Base-by-base conservation (phyloP, 192 early-diverging fungal genomes). In the Geranomyces variabilis region DNA sequence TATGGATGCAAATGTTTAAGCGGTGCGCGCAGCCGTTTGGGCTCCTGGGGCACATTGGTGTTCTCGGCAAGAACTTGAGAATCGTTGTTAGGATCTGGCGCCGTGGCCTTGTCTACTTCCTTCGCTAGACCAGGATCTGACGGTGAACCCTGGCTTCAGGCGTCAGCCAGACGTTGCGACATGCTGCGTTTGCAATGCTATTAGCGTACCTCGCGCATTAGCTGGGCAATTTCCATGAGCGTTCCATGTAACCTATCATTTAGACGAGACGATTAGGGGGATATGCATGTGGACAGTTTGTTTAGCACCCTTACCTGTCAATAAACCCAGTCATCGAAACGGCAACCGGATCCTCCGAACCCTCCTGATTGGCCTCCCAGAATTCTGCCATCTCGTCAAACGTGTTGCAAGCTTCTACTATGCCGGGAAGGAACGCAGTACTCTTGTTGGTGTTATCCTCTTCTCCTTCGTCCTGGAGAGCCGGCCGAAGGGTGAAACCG, bases 321-420 rank as follows among this genome's bases (percentile, higher is more conserved):
- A 53, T 53, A 26, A 53, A 53, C 17, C 17, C 51, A 53, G 7
- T 53, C 51, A 53, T 53, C 15, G 51, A 24, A 3, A 53, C 7
- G 3, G 51, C 7, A 24, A 26, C 51, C 24, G 51, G 51, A 26
- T 53, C 51, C 3, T 53, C 17, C 7, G 51, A n/a, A 7, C 24
- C n/a, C 51, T 53, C 51, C 51, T 8, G 15, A 17, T 53, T 53
- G 17, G 51, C 19, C 28, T 60, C 58, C 58, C 58, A 60, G 28
- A 31, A 60, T 17, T 26, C 58, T 29, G 58, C 58, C 58, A 60
- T 60, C 58, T 60, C 58, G 28, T 60, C 58, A 60, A 60, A 60
- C 22, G 28, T 31, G 7, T 60, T 60, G 30, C 22, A 60, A 26
- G 30, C 22, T 30, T 60, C 28, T 7, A 60, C 31, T 3, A 60